These are phyloP conservation scores for Acanthamoeba pearcei DNA, from an alignment of 208 protist genomes.

Conservation along the genomic window DNA sequence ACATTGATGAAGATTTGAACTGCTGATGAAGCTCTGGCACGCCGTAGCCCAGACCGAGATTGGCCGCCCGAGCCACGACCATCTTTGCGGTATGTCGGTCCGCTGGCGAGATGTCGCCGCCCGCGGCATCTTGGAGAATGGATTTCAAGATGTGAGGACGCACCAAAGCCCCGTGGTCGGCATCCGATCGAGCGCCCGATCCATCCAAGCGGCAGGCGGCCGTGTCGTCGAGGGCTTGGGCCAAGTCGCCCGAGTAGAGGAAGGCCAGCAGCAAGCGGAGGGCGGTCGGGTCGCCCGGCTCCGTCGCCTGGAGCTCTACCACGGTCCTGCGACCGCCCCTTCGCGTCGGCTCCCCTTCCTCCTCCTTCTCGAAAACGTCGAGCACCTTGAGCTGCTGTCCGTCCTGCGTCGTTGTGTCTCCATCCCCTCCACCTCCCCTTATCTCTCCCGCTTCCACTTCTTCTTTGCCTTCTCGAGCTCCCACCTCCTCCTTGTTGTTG, in stretches of 20 bases:
- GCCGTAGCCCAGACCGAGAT: neutral
- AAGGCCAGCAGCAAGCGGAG: constrained; percentile 4
- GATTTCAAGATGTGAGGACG: neutral
- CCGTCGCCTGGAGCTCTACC: neutral
- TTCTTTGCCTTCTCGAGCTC: neutral
- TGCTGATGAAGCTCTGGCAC: neutral
- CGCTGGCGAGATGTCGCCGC: neutral
- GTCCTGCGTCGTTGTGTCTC: neutral
- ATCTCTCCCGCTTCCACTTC: no score
- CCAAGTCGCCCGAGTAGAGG: constrained; percentile 17
- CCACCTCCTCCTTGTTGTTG: neutral
- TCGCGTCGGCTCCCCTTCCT: neutral
- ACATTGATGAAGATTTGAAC: neutral
- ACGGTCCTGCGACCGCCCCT: neutral
- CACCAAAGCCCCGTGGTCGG: neutral
- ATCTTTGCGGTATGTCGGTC: neutral
- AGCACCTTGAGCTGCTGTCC: neutral
- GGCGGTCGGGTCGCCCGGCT: neutral
- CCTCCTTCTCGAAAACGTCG: neutral
- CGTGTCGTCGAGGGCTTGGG: neutral
- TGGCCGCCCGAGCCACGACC: neutral
- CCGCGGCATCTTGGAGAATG: neutral
- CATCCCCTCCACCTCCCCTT: neutral
- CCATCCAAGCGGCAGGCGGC: no score
- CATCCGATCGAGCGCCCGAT: neutral